Evolutionary conservation across 345 rosid genomes (phyloP).

Genomic region (Bruguiera sexangula): DNA sequence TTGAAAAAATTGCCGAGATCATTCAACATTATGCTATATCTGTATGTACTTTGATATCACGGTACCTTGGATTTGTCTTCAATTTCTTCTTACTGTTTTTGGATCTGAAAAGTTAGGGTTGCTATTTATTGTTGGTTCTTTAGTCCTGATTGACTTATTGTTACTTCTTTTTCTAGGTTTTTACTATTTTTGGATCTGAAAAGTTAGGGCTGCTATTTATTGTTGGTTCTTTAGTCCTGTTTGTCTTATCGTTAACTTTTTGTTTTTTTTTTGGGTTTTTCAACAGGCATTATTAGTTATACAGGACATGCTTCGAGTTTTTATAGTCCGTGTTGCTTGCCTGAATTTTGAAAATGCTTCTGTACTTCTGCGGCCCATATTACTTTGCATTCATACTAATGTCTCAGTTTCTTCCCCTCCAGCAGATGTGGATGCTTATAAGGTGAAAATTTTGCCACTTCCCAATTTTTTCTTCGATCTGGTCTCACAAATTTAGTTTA

Average conservation of each 20-base stretch:
- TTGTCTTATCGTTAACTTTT: too few species aligned
- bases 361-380: conserved; percentile 65
- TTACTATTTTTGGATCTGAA: too few species aligned
- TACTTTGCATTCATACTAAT: conserved; percentile 53
- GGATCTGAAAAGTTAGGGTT: too few species aligned
- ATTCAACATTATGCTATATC: conserved; percentile 88
- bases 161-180: not conserved
- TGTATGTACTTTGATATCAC: conserved; percentile 44
- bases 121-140: too few species aligned
- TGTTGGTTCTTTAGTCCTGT: too few species aligned
- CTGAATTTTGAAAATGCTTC: conserved; percentile 74
- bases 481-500: conserved; percentile 18
- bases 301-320: conserved; percentile 94
- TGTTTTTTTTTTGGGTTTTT: not conserved
- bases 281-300: conserved; percentile 77
- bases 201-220: too few species aligned
- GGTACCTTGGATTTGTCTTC: too few species aligned
- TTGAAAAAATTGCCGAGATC: conserved; percentile 80
- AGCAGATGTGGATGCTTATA: conserved; percentile 62
- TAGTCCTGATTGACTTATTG: too few species aligned
- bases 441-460: conserved; percentile 48
- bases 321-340: conserved; percentile 73
- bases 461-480: conserved; percentile 8
- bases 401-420: conserved; percentile 42
- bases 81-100: too few species aligned